Percentiles rank a stretch among this genome's conserved stretches.
Conservation (phyloP, 1,284 basidiomycete species). For the Caloboletus inedulis region DNA sequence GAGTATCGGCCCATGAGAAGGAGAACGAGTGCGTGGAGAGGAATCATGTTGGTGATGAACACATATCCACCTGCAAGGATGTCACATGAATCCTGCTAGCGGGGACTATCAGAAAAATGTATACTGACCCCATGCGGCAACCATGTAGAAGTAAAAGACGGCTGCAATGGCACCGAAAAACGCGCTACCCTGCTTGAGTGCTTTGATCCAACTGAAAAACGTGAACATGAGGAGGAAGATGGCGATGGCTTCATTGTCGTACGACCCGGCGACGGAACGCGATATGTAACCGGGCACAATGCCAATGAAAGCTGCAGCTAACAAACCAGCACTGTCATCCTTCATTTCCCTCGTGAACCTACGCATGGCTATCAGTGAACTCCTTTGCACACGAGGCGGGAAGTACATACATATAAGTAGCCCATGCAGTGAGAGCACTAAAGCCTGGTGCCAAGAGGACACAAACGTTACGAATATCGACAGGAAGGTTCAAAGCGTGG, state of each 20-base stretch:
- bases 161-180: conserved; percentile 89
- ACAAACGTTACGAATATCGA: conserved; percentile 97
- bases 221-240: conserved; percentile 99
- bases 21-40: conserved; percentile 89
- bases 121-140: conserved; percentile 92
- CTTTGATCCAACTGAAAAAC: conserved; percentile 97
- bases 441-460: conserved; percentile 97
- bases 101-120: background rate
- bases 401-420: conserved; percentile 83
- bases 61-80: conserved; percentile 80
- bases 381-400: background rate
- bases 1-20: conserved; percentile 98
- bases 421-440: conserved; percentile 93
- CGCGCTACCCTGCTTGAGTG: conserved; percentile 91
- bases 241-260: conserved; percentile 99
- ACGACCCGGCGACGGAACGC: conserved; percentile 97
- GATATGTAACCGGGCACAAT: conserved; percentile 99
- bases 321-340: conserved; percentile 88
- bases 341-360: conserved; percentile 96
- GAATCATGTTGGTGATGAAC: conserved; percentile 99
- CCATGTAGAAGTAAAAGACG: conserved; percentile 99
- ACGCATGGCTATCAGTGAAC: conserved; percentile 7
- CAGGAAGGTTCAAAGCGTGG: conserved; percentile 87
- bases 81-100: conserved; percentile 2
- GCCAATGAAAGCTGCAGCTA: conserved; percentile 98